These are phyloP conservation scores for Lipomyces yarrowii DNA, from an alignment of 1,139 yeast genomes.

Conservation along the genomic window DNA sequence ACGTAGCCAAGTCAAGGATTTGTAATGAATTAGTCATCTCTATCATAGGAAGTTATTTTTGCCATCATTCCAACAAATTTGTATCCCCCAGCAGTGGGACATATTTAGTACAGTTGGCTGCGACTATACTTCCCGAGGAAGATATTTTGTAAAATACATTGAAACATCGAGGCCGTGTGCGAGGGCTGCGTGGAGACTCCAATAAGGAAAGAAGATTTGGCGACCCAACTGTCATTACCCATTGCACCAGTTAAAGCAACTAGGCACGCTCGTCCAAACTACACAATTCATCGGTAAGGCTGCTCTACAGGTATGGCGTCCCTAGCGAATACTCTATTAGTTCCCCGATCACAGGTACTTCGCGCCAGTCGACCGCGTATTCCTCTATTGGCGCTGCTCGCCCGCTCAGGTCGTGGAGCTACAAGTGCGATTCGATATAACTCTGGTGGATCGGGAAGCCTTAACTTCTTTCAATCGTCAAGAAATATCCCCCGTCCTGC, in stretches of 20 bases:
- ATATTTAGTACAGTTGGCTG: too few species aligned
- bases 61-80: too few species aligned
- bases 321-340: neutral
- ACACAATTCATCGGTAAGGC: neutral
- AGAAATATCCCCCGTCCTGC: slow-evolving; percentile 55
- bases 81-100: too few species aligned
- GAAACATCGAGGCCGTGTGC: too few species aligned
- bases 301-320: neutral
- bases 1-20: neutral
- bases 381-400: neutral
- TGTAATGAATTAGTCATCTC: too few species aligned
- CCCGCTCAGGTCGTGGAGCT: neutral
- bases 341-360: neutral
- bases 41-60: too few species aligned
- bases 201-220: too few species aligned
- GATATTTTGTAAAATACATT: too few species aligned
- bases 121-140: too few species aligned
- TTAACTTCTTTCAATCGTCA: slow-evolving; percentile 68
- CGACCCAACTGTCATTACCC: too few species aligned
- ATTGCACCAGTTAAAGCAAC: neutral
- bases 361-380: neutral
- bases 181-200: too few species aligned
- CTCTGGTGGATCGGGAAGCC: slow-evolving; percentile 11
- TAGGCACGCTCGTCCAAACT: neutral
- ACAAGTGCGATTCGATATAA: neutral